Evolutionary conservation across 2,329 filamentous ascomycete species (phyloP), one percentile per base, ranked within the genome.

Genomic region (Cryphonectria parasitica): DNA sequence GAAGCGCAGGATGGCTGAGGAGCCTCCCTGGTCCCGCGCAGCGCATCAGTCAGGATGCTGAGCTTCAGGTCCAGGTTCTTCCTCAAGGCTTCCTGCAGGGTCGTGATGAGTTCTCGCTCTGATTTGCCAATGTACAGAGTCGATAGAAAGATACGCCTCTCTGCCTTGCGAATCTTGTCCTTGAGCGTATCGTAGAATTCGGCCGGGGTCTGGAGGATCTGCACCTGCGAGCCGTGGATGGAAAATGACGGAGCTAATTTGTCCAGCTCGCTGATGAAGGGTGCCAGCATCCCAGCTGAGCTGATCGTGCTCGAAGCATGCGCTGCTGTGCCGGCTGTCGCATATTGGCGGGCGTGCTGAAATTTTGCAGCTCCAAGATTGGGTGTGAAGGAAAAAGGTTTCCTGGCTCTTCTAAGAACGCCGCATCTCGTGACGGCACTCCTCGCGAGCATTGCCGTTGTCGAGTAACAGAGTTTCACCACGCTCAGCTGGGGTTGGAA

Each of bases 61-160:
- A 99, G 86, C 77, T 89, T 91, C 34, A 99, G 87, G 7, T 91
- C 82, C 0, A 93, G 90, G 73, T 97, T 97, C 13, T 83, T 83
- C 65, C 88, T 86, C 17, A 99, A 85, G 7, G 95, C 92, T 73
- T 92, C 86, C 74, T 90, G 90, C 60, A 99, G 84, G 0, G 91
- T 93, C 25, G 89, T 85, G 70, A 98, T 93, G 77, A 99, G 86
- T 76, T 98, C 96, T 80, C 91, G 87, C 81, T 99, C 96, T 1
- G 92, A 92, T 80, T 95, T 97, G 73, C 96, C 96, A 78, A 99
- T 96, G 79, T 99, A 99, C 67, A 99, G 83, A 0, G 96, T 99
- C n/a, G 95, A 97, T 65, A 99, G 84, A 79, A 97, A 99, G 74
- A 99, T 91, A 71, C 93, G 89, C 67, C 83, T 86, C 79, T 93